Evolutionary conservation across 208 protist genomes (phyloP).

Genomic region (Trypanosoma conorhini): DNA sequence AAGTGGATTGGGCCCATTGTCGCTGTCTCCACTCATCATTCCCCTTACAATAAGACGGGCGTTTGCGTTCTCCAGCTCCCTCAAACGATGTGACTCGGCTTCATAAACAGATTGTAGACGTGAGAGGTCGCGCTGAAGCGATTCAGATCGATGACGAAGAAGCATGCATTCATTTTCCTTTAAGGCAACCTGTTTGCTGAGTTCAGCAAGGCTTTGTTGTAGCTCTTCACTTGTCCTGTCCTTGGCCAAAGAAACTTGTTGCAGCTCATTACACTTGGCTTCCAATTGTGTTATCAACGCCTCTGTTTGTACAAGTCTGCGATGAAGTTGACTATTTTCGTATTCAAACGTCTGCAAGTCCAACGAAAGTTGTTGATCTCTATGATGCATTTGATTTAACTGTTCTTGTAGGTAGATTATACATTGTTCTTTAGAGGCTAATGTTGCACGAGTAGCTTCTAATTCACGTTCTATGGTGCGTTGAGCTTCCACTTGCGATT

Average conservation of each 20-base stretch:
- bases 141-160: conserved; percentile 61
- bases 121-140: conserved; percentile 49
- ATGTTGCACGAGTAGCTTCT: conserved; percentile 56
- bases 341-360: conserved; percentile 84
- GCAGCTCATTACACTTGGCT: conserved; percentile 43
- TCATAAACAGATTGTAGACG: conserved; percentile 37
- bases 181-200: conserved; percentile 79
- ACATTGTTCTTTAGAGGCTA: conserved; percentile 74
- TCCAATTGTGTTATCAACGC: conserved; percentile 41
- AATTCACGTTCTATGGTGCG: conserved; percentile 68
- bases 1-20: conserved; percentile 30
- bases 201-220: conserved; percentile 72
- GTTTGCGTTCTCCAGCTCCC: conserved; percentile 69
- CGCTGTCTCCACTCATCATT: conserved; percentile 37
- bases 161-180: conserved; percentile 81
- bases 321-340: conserved; percentile 74
- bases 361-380: conserved; percentile 78
- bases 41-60: conserved; percentile 67
- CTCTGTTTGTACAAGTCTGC: conserved; percentile 56
- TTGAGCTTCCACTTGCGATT: conserved; percentile 48
- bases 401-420: conserved; percentile 80
- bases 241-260: conserved; percentile 53
- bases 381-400: conserved; percentile 56
- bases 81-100: conserved; percentile 36
- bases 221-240: conserved; percentile 70